These are phyloP conservation scores for Phytophthora hybrid DNA, from an alignment of 352 stramenopile genomes.

Conservation along the genomic window DNA sequence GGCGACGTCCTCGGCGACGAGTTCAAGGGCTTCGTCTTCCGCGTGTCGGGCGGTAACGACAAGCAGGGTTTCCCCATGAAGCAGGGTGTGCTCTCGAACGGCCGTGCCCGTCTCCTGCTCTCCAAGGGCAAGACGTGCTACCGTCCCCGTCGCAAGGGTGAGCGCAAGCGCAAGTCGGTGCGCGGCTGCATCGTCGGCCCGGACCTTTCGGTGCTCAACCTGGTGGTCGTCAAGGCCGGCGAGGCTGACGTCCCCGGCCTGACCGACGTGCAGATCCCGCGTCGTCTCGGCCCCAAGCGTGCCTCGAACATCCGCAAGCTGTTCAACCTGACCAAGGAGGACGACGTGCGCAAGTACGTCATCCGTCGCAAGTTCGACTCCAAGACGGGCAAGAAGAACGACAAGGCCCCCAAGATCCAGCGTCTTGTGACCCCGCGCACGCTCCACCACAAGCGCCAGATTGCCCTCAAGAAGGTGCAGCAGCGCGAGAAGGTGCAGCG, in stretches of 20 bases:
- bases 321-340: constrained; percentile 99
- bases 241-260: constrained; percentile 97
- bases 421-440: constrained; percentile 98
- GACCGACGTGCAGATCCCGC: constrained; percentile 96
- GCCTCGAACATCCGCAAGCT: constrained; percentile 99
- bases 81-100: constrained; percentile 99
- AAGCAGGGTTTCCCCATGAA: constrained; percentile 99
- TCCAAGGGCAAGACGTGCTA: constrained; percentile 99
- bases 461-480: constrained; percentile 85
- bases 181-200: constrained; percentile 99
- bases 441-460: constrained; percentile 97
- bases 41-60: constrained; percentile 99
- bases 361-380: constrained; percentile 99
- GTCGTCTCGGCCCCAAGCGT: constrained; percentile 99
- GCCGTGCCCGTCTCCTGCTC: constrained; percentile 98
- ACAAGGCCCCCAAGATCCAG: constrained; percentile 99
- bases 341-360: constrained; percentile 99
- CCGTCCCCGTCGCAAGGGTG: constrained; percentile 93
- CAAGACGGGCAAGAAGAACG: constrained; percentile 98
- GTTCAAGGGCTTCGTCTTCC: constrained; percentile 99
- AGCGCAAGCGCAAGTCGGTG: constrained; percentile 99
- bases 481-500: constrained; percentile 93
- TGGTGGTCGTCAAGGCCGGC: constrained; percentile 98
- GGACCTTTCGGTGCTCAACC: constrained; percentile 99
- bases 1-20: constrained; percentile 99